These are phyloP conservation scores for Microglena sp. DNA, from an alignment of 139 green algal species.

Conservation along the genomic window DNA sequence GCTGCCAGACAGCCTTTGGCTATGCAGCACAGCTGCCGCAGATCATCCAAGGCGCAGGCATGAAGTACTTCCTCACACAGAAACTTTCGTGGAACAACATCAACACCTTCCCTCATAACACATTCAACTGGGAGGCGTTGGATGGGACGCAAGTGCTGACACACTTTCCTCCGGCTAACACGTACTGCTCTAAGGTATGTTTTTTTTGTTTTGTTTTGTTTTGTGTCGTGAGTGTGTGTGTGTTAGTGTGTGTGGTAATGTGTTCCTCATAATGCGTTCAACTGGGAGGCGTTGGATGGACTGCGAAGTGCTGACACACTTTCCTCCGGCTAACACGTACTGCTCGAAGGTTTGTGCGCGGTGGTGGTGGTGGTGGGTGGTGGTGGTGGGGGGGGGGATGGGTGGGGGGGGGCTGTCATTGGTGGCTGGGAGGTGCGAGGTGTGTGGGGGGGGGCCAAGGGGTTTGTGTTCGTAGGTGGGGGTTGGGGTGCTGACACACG, in stretches of 20 bases:
- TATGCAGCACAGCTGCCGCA: constrained; percentile 31
- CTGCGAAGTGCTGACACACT: constrained; percentile 11
- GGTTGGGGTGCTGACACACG: neutral
- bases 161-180: constrained; percentile 18
- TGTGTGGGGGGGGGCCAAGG: too few relatives aligned
- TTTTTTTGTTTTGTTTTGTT: too few relatives aligned
- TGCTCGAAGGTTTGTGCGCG: neutral
- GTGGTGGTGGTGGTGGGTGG: too few relatives aligned
- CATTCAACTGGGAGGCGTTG: constrained; percentile 19
- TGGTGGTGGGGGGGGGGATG: too few relatives aligned
- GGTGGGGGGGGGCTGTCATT: too few relatives aligned
- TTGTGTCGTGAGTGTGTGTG: too few relatives aligned
- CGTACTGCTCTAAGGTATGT: constrained; percentile 1
- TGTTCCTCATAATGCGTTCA: too few relatives aligned
- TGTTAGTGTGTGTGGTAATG: neutral
- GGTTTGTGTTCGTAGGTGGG: too few relatives aligned
- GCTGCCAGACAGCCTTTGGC: constrained; percentile 26
- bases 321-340: constrained; percentile 13
- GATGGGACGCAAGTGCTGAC: constrained; percentile 6
- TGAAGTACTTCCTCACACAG: constrained; percentile 32
- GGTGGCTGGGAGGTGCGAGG: neutral
- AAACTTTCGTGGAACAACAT: constrained; percentile 42
- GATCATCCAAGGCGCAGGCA: constrained; percentile 15
- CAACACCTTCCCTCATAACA: constrained; percentile 33
- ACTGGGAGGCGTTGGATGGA: constrained; percentile 5